A percentile compares a stretch with the other conserved stretches of the same genome.
phyloP scores from a whole-genome alignment of 371 early-diverging fungal genomes.

The Mortierella sp. region DNA sequence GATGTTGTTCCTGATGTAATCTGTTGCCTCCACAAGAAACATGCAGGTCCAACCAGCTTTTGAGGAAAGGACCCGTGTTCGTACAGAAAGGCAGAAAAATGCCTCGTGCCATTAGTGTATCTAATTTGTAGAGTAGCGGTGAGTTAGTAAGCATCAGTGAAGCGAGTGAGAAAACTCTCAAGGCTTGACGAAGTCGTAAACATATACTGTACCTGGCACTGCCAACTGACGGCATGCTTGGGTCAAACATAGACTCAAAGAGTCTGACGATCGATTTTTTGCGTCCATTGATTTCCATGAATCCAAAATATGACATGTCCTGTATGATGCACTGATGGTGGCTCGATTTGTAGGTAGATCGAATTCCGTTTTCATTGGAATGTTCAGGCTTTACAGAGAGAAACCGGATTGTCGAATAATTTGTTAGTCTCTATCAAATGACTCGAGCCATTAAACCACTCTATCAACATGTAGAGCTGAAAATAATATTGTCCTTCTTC shows the following conservation, averaged over 20 bases:
- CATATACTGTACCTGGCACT: slow-evolving; percentile 62
- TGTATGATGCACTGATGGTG: slow-evolving; percentile 77
- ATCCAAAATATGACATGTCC: slow-evolving; percentile 85
- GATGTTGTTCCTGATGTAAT: neutral
- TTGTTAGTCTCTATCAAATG: no score
- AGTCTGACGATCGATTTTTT: slow-evolving; percentile 57
- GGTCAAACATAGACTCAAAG: slow-evolving; percentile 70
- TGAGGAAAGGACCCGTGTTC: slow-evolving; percentile 64
- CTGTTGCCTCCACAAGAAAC: slow-evolving; percentile 75
- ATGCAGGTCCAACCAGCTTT: slow-evolving; percentile 68
- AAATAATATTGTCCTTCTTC: neutral
- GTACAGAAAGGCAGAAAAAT: slow-evolving; percentile 67
- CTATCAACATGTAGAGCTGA: neutral
- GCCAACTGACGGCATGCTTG: slow-evolving; percentile 66
- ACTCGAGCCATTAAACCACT: neutral
- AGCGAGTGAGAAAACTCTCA: slow-evolving; percentile 25
- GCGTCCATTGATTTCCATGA: slow-evolving; percentile 76
- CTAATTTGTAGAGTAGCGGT: slow-evolving; percentile 50
- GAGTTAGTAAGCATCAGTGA: slow-evolving; percentile 18
- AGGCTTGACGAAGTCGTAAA: slow-evolving; percentile 6
- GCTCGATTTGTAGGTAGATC: slow-evolving; percentile 80
- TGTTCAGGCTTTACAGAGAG: slow-evolving; percentile 67
- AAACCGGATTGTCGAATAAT: slow-evolving; percentile 1
- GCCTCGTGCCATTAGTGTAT: slow-evolving; percentile 67
- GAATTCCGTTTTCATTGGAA: slow-evolving; percentile 86